Conservation (phyloP, 495 filamentous ascomycete genomes). For the Penicillium herquei region DNA sequence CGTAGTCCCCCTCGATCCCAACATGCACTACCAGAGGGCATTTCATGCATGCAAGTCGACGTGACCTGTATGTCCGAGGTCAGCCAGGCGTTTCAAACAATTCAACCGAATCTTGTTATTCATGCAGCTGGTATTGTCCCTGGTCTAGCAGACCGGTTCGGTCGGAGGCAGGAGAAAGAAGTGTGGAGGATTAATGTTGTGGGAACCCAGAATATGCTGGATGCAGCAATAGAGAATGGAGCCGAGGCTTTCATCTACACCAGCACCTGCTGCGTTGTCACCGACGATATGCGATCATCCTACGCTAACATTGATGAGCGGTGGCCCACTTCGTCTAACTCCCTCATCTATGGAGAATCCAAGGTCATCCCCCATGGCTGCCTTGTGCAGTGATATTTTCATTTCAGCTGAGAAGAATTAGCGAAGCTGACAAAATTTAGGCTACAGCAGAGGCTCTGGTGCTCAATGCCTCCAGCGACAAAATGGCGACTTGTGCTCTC, state of each 20-base stretch:
- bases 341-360: slow-evolving; percentile 57
- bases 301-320: slow-evolving; percentile 55
- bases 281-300: slow-evolving; percentile 51
- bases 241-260: slow-evolving; percentile 59
- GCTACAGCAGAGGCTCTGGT: slow-evolving; percentile 57
- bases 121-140: slow-evolving; percentile 49
- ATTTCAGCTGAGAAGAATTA: neutral
- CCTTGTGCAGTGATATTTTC: neutral
- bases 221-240: slow-evolving; percentile 44
- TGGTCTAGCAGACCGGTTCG: slow-evolving; percentile 38
- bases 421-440: slow-evolving; percentile 23
- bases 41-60: slow-evolving; percentile 37
- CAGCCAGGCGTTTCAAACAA: slow-evolving; percentile 25
- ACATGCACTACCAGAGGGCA: slow-evolving; percentile 27
- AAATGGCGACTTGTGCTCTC: slow-evolving; percentile 53
- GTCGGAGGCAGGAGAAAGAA: slow-evolving; percentile 32
- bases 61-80: slow-evolving; percentile 32
- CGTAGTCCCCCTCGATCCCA: slow-evolving; percentile 31
- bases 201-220: slow-evolving; percentile 57
- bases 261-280: slow-evolving; percentile 53
- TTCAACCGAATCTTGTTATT: slow-evolving; percentile 44
- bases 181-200: slow-evolving; percentile 55
- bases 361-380: slow-evolving; percentile 39
- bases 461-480: slow-evolving; percentile 42
- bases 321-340: slow-evolving; percentile 47